Base-by-base conservation (phyloP, 768 basidiomycete genomes). In the Trametes elegans region DNA sequence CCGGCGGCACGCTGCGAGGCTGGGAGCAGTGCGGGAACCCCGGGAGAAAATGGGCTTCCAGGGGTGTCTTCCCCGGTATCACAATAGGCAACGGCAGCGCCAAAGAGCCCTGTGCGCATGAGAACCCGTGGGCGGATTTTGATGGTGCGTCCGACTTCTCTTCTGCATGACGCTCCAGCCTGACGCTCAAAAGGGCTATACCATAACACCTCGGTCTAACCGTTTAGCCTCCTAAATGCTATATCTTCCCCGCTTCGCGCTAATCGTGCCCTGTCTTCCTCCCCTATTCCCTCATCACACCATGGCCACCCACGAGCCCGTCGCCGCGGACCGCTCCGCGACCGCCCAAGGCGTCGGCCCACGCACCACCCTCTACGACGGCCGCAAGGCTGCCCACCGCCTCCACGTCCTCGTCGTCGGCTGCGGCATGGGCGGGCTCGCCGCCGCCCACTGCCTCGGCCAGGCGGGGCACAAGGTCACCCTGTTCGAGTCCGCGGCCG, bases 341-440 rank as follows among this genome's bases (percentile, higher is more conserved):
- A 42, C 16, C 52, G 62, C 62, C 1, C 36, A 61, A 31, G 64
- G 61, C 55, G 43, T 58, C n/a, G 40, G 60, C 3, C 42, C 45
- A 31, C 53, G 31, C 39, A 32, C 58, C 28, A 52, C 54, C 10
- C 68, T 71, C 59, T 66, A 70, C 56, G 57, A 58, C 26, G 64
- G 68, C 40, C 70, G 65, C 46, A 64, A 64, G 23, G 70, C 74
- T 21, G n/a, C 69, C 0, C 64, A 67, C 32, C 56, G 55, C 8
- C 72, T 76, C 24, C 61, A 74, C 55, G 64, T 76, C 63, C 57
- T 74, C 61, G 59, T 76, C 60, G 70, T 76, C 40, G 75, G 75
- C 45, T 74, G 73, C 45, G 75, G 75, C 8, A 64, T 76, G 29
- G 75, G 74, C 48, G 75, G 75, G 0, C 73, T 76, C 41, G 70